Conservation (phyloP, 495 filamentous ascomycete species). For the Annulohypoxylon maeteangense region DNA sequence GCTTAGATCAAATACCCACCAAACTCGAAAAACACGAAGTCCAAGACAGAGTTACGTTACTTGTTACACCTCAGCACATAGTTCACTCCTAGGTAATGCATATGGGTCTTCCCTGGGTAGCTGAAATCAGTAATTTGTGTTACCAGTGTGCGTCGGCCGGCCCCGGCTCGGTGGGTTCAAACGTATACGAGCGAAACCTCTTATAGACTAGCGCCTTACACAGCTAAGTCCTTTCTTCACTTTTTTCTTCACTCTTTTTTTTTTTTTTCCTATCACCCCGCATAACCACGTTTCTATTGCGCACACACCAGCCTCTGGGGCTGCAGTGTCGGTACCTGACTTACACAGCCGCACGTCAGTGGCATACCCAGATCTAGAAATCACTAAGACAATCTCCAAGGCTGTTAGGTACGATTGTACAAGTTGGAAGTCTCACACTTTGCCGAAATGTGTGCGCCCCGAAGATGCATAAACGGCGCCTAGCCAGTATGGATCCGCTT, state of each 20-base stretch:
- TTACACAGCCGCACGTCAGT: constrained; percentile 6
- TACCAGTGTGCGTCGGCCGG: constrained; percentile 13
- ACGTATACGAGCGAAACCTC: neutral
- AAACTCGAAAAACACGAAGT: constrained; percentile 25
- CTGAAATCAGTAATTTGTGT: neutral
- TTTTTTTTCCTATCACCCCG: constrained; percentile 1
- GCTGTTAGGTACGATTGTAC: neutral
- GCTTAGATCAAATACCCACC: neutral
- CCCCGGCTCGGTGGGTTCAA: constrained; percentile 16
- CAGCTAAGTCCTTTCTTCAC: neutral
- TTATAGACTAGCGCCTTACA: constrained; percentile 11
- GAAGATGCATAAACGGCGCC: neutral
- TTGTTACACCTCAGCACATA: constrained; percentile 15
- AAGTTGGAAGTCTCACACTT: neutral
- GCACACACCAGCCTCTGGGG: neutral
- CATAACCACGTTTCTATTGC: constrained; percentile 5
- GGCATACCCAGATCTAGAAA: constrained; percentile 3
- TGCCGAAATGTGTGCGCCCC: neutral
- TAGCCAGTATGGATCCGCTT: neutral
- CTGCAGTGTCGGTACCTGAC: neutral
- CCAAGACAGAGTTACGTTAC: constrained; percentile 36
- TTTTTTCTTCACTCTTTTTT: neutral
- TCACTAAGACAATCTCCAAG: neutral
- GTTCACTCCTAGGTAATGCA: neutral
- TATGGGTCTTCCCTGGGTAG: neutral